These are phyloP conservation scores for Hebeloma cylindrosporum DNA, from an alignment of 768 basidiomycete genomes.

Conservation along the genomic window DNA sequence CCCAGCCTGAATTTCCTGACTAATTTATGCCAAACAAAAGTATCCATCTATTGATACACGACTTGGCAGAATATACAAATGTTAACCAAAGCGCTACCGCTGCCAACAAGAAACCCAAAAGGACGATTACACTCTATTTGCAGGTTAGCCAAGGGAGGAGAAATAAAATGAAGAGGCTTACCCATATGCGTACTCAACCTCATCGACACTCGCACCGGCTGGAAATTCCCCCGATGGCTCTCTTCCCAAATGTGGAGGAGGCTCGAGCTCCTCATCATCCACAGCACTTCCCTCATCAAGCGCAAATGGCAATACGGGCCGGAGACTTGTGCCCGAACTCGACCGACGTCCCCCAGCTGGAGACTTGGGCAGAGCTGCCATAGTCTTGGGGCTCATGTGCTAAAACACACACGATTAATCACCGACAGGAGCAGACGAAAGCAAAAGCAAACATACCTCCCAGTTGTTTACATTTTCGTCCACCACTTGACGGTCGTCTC, in stretches of 20 bases:
- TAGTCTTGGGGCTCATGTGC: slow-evolving; percentile 97
- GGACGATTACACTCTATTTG: slow-evolving; percentile 7
- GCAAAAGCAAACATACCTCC: slow-evolving; percentile 64
- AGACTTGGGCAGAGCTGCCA: slow-evolving; percentile 90
- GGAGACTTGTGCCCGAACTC: slow-evolving; percentile 79
- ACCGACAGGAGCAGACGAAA: slow-evolving; percentile 3
- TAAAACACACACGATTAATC: slow-evolving; percentile 31
- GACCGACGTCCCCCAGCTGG: slow-evolving; percentile 81
- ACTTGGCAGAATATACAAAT: too few species aligned
- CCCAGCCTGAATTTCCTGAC: not conserved
- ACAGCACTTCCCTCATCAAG: slow-evolving; percentile 76
- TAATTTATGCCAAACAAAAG: too few species aligned
- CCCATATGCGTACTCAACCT: slow-evolving; percentile 90
- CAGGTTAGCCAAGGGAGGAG: slow-evolving; percentile 8
- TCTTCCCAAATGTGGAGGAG: slow-evolving; percentile 52
- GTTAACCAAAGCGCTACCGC: too few species aligned
- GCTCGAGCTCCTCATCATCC: slow-evolving; percentile 74
- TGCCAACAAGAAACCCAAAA: slow-evolving; percentile 1
- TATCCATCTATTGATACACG: too few species aligned
- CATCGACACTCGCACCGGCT: slow-evolving; percentile 81
- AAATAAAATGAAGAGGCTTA: slow-evolving; percentile 35
- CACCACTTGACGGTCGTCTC: slow-evolving; percentile 60
- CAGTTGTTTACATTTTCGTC: slow-evolving; percentile 92
- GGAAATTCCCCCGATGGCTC: slow-evolving; percentile 74
- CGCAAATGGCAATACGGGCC: slow-evolving; percentile 74